A percentile compares a stretch with the other conserved stretches of the same genome.
Conservation (phyloP, 2,329 filamentous ascomycete species). For the Paecilomyces formosus region DNA sequence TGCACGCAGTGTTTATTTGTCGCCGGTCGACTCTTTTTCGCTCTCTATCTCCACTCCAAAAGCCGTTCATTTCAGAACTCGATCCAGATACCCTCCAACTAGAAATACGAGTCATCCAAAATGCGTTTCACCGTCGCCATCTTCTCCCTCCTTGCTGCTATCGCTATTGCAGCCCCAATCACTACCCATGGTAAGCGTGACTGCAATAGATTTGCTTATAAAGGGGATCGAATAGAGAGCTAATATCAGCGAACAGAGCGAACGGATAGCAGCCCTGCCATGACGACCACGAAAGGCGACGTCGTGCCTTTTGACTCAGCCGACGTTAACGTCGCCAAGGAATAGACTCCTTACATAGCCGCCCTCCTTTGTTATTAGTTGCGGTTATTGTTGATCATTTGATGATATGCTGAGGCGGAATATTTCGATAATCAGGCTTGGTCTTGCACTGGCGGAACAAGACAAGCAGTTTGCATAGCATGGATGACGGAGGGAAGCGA, state of each 20-base stretch:
- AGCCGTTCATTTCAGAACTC: background rate
- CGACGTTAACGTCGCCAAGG: constrained; percentile 4
- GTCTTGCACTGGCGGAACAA: background rate
- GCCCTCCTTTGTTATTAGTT: background rate
- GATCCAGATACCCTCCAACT: background rate
- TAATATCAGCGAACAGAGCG: background rate
- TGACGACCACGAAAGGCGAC: constrained; percentile 7
- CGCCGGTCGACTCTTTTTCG: constrained; percentile 6
- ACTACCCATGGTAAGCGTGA: constrained; percentile 7
- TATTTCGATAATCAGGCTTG: background rate
- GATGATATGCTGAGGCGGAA: background rate
- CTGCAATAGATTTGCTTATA: background rate
- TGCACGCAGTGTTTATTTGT: constrained; percentile 2
- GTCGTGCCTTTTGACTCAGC: constrained; percentile 10
- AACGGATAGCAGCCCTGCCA: constrained; percentile 8
- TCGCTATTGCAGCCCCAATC: constrained; percentile 8
- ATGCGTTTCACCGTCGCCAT: constrained; percentile 10
- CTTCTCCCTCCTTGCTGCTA: constrained; percentile 7
- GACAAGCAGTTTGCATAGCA: background rate
- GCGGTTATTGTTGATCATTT: background rate
- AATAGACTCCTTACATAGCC: background rate
- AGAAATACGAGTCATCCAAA: background rate
- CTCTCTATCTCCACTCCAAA: background rate
- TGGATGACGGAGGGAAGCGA: background rate
- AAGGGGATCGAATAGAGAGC: background rate